Conservation (phyloP, 805 yeast species). For the Candida ovalis region DNA sequence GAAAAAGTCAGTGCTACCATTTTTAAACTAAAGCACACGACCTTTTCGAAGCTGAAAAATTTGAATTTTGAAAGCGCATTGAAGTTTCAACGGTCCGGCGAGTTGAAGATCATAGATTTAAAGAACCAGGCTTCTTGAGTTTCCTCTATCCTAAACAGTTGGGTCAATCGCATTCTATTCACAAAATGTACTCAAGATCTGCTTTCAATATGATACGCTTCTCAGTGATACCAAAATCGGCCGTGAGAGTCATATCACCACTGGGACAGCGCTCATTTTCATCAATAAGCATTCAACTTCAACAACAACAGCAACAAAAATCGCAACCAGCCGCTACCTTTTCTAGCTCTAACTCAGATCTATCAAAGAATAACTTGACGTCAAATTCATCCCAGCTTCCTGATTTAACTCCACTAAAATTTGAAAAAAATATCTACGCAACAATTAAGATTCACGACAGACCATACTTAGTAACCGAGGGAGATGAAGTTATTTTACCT, state of each 20-base stretch:
- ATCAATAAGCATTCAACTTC: background rate
- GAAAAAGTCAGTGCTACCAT: too few relatives aligned
- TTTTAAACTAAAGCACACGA: background rate
- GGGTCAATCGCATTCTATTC: too few relatives aligned
- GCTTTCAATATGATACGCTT: background rate
- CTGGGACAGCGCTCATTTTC: conserved; percentile 1
- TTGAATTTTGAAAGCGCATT: background rate
- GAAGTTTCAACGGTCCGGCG: background rate
- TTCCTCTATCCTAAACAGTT: too few relatives aligned
- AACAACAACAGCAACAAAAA: conserved; percentile 1
- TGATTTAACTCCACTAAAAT: conserved; percentile 61
- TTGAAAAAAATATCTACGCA: conserved; percentile 72
- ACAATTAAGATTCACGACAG: conserved; percentile 75
- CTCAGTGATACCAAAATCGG: background rate
- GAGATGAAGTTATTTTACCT: conserved; percentile 81
- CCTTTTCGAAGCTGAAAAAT: background rate
- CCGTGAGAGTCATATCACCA: background rate
- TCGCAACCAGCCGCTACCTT: conserved; percentile 1
- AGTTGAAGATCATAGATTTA: background rate
- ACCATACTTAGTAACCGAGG: conserved; percentile 85
- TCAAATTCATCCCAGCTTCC: conserved; percentile 20
- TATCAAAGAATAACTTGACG: background rate
- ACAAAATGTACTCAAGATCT: background rate
- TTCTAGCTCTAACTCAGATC: background rate
- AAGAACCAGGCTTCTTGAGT: too few relatives aligned